Evolutionary conservation across 495 filamentous ascomycete species (phyloP).

Genomic region (Massariosphaeria phaeospora): DNA sequence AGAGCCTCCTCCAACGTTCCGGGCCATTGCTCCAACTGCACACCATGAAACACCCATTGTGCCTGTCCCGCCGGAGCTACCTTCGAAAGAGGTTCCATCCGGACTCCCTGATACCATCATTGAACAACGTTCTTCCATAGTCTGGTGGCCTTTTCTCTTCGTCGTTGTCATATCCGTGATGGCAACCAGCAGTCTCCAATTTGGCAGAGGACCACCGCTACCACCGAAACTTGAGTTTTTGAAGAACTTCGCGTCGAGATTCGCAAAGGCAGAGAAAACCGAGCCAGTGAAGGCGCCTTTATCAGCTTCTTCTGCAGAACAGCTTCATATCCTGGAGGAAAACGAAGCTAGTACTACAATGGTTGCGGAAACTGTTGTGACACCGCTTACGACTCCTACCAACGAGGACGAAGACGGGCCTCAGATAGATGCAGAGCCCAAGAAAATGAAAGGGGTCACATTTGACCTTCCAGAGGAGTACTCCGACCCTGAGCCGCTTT

Average conservation of each 20-base stretch:
- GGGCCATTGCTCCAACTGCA: neutral
- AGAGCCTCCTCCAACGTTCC: neutral
- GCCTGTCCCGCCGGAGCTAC: neutral
- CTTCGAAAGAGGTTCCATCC: neutral
- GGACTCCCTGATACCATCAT: slow-evolving; percentile 1
- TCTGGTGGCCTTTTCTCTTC: neutral
- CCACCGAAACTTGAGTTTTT: slow-evolving; percentile 4
- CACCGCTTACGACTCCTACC: neutral
- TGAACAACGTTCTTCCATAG: neutral
- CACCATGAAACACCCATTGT: neutral
- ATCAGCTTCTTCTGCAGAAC: neutral
- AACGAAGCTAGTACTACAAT: too few species aligned
- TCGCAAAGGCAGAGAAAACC: neutral
- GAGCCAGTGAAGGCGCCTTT: neutral
- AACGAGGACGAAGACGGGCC: neutral
- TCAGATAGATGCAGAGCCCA: neutral
- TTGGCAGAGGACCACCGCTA: neutral
- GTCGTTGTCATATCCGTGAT: slow-evolving; percentile 7
- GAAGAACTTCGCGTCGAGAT: slow-evolving; percentile 5
- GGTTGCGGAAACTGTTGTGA: too few species aligned
- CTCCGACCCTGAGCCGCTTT: slow-evolving; percentile 14
- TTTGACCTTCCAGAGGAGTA: slow-evolving; percentile 31
- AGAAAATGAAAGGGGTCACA: slow-evolving; percentile 15
- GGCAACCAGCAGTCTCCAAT: neutral
- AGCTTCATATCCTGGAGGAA: too few species aligned